Evolutionary conservation across 2,329 filamentous ascomycete species (phyloP), one percentile per base, ranked within the genome.

Genomic region (Fonsecaea nubica): DNA sequence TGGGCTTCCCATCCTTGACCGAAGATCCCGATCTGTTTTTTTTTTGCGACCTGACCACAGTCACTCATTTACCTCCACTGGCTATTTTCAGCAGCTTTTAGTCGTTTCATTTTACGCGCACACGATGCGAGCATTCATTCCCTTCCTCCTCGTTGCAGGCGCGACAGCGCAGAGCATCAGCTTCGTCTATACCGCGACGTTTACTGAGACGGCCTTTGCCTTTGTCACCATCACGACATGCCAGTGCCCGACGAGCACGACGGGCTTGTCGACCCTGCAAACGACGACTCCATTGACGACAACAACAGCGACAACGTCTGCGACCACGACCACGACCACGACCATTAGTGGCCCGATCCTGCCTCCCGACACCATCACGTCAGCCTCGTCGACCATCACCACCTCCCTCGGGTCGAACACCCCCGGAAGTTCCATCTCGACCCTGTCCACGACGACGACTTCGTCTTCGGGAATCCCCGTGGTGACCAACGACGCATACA

Each of bases 401-500:
- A 15, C 58, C 13, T 42, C 54, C 12, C 21, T 53, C 18, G 9
- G 38, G 18, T 32, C 42, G 5, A 18, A 12, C 35, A 21, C 10
- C 7, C 33, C 52, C 9, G 60, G 50, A 12, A 35, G 36, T 55
- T 59, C 62, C 13, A 42, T 33, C 21, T 18, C 36, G 15, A 45
- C 36, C 10, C 15, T 48, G 32, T 53, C 58, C 32, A 59, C 59
- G 5, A 48, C 64, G 9, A 64, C 25, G 25, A 25, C 25, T 25
- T 25, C 40, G 4, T 55, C 55, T 42, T 48, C 62, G 15, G 58
- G 48, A 12, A 30, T 25, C 21, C 68, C 68, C 32, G 38, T 42
- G 2, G 66, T 70, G 4, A 71, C 69, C 5, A 62, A 62, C 48
- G 57, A 62, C 12, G 70, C 70, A 9, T 72, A 72, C 57, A 70